Conservation (phyloP, 495 filamentous ascomycete species). For the Apodospora peruviana region DNA sequence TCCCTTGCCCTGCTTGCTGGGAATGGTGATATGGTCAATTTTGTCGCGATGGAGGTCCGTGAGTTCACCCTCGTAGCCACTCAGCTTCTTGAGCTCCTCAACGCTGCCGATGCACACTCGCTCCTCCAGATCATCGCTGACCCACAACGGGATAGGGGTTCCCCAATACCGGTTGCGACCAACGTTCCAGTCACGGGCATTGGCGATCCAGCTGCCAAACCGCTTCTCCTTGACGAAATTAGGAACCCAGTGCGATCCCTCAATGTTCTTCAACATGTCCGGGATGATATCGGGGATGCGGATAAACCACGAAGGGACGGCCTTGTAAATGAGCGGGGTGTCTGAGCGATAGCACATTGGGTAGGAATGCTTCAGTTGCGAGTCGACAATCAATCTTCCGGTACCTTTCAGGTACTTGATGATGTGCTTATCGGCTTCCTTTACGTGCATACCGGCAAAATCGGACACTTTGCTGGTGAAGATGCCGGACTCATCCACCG, state of each 20-base stretch:
- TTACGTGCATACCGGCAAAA: slow-evolving; percentile 87
- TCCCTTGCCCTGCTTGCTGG: slow-evolving; percentile 85
- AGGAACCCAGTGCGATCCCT: slow-evolving; percentile 91
- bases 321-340: slow-evolving; percentile 89
- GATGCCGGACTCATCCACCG: slow-evolving; percentile 74
- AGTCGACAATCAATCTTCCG: slow-evolving; percentile 79
- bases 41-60: slow-evolving; percentile 93
- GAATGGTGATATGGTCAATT: slow-evolving; percentile 94
- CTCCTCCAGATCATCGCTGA: slow-evolving; percentile 81
- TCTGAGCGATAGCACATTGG: slow-evolving; percentile 96
- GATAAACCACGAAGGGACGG: slow-evolving; percentile 95
- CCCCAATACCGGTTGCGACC: slow-evolving; percentile 97
- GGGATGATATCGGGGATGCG: slow-evolving; percentile 81
- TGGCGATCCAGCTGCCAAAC: slow-evolving; percentile 60
- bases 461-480: slow-evolving; percentile 79
- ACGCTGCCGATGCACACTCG: slow-evolving; percentile 82
- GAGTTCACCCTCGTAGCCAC: slow-evolving; percentile 78
- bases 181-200: slow-evolving; percentile 97
- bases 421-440: slow-evolving; percentile 90
- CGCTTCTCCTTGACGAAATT: slow-evolving; percentile 86
- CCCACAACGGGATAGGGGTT: slow-evolving; percentile 93
- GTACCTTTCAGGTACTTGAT: slow-evolving; percentile 82
- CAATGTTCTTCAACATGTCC: slow-evolving; percentile 83
- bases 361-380: slow-evolving; percentile 89
- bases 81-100: slow-evolving; percentile 78